Percentiles rank a stretch among this genome's conserved stretches.
These are phyloP conservation scores for Ustilago trichophora DNA, from an alignment of 1,284 basidiomycete genomes.

Conservation along the genomic window DNA sequence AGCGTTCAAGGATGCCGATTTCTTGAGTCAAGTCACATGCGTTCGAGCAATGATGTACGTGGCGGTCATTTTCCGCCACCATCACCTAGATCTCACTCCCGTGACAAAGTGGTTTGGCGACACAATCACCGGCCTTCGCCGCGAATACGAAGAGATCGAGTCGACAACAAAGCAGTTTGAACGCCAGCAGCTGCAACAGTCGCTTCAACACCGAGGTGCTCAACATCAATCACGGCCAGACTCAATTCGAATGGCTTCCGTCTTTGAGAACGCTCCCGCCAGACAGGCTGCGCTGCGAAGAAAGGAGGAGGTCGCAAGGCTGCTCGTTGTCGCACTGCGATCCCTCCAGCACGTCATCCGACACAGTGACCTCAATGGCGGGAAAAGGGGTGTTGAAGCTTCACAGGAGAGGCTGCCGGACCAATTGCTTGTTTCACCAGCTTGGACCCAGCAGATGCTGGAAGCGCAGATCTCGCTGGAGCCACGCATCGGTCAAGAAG, in stretches of 20 bases:
- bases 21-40: constrained; percentile 76
- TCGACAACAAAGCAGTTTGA: constrained; percentile 29
- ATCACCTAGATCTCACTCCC: constrained; percentile 71
- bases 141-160: constrained; percentile 70
- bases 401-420: constrained; percentile 73
- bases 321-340: constrained; percentile 68
- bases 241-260: constrained; percentile 18
- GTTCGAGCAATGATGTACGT: constrained; percentile 83
- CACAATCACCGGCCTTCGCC: constrained; percentile 73
- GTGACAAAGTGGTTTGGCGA: constrained; percentile 77
- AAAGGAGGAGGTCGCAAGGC: constrained; percentile 34
- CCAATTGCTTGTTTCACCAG: constrained; percentile 71
- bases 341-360: constrained; percentile 74
- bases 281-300: constrained; percentile 27
- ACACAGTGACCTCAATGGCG: constrained; percentile 69
- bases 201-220: constrained; percentile 4
- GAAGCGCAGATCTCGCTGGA: constrained; percentile 71
- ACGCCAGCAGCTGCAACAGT: constrained; percentile 26
- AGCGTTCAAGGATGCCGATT: constrained; percentile 75
- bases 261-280: constrained; percentile 38
- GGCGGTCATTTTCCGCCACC: constrained; percentile 75
- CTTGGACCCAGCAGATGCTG: constrained; percentile 75
- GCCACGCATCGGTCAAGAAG: constrained; percentile 71
- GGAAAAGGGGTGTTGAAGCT: not conserved
- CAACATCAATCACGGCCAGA: not conserved